Evolutionary conservation across 164 flowering plant species (phyloP), one percentile per base, ranked within the genome.

Genomic region (Houttuynia cordata): DNA sequence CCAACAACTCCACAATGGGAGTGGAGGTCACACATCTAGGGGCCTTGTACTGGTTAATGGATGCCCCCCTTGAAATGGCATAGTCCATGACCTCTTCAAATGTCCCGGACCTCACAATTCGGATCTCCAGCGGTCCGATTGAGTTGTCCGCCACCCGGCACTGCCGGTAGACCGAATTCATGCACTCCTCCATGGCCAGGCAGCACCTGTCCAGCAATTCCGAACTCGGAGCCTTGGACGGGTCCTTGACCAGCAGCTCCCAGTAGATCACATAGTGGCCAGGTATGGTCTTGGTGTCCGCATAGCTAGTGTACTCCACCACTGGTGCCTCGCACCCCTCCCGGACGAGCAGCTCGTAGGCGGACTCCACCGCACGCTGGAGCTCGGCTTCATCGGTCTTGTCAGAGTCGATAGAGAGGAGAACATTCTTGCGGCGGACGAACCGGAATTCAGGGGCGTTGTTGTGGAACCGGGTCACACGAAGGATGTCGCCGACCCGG

Each of bases 21-120:
- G 77, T 67, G 57, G 63, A 75, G 62, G 42, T 73, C 7, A 78
- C 81, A 30, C 81, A 78, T 62, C 81, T 73, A 8, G 81, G 81
- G 8, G 62, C 81, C 71, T 78, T 78, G 65, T 74, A 77, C 61
- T 77, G 80, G 61, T 74, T 78, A 0, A 78, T 75, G 15, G 81
- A 78, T 5, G 79, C 81, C 8, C 81, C 81, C 25, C 81, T 68
- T 10, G 81, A 78, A 58, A 78, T 78, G 10, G 81, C 81, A 24
- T 73, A 78, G 42, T 78, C 81, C 81, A 78, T 78, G 1, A 78
- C 60, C 67, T 75, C 81, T 64, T 75, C 79, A 62, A 78, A 78
- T 22, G 81, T 78, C 1, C 79, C 81, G 10, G 56, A 58, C 47
- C 62, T 70, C 49, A 78, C 81, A 7, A 78, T 71, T 73, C 75